Evolutionary conservation across 768 basidiomycete genomes (phyloP).

Genomic region (Suillus weaverae): DNA sequence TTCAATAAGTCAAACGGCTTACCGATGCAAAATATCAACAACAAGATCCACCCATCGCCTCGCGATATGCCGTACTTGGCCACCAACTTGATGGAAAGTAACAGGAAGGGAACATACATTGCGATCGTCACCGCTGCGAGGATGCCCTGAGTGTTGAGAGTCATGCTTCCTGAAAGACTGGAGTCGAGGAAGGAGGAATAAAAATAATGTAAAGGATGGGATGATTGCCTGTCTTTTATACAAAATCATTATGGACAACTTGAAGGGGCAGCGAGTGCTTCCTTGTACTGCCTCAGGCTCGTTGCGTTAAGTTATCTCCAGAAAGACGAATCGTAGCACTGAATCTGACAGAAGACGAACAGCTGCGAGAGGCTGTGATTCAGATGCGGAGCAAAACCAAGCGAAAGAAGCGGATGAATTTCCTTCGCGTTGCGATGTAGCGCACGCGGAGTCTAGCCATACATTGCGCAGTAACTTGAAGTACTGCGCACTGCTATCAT

Average conservation of each 20-base stretch:
- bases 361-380: background rate
- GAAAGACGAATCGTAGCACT: background rate
- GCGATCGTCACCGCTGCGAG: conserved; percentile 61
- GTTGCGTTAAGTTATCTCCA: background rate
- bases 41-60: conserved; percentile 67
- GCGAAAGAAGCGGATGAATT: background rate
- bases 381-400: background rate
- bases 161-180: conserved; percentile 23
- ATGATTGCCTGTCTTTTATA: conserved; percentile 19
- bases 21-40: conserved; percentile 62
- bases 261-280: conserved; percentile 20
- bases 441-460: no score
- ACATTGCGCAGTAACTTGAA: background rate
- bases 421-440: no score
- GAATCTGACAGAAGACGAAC: background rate
- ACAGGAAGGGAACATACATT: conserved; percentile 57
- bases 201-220: conserved; percentile 3
- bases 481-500: background rate
- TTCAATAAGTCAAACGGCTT: conserved; percentile 22
- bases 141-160: conserved; percentile 43
- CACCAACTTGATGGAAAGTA: conserved; percentile 45
- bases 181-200: background rate
- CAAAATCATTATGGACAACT: conserved; percentile 1
- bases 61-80: conserved; percentile 56
- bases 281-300: background rate